Base-by-base conservation (phyloP, 495 filamentous ascomycete genomes). In the Annulohypoxylon maeteangense region DNA sequence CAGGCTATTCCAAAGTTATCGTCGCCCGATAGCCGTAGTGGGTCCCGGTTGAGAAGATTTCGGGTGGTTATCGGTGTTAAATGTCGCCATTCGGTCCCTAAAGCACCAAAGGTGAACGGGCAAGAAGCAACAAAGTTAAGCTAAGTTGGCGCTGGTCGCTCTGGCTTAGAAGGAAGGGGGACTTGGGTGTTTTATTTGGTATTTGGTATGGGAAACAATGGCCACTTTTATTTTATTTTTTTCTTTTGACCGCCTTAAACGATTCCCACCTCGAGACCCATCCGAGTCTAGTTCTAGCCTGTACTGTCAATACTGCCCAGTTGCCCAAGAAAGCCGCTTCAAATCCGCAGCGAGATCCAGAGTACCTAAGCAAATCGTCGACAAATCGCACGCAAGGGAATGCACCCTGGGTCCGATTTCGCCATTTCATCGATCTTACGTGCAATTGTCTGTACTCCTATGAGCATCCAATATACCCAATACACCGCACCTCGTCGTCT, bases 31-130 rank as follows among this genome's bases (percentile, higher is more conserved):
- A 72, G 61, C 70, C 65, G 70, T 51, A 47, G 70, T 68, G 65
- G 70, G 54, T 11, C 65, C 38, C 55, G 70, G 60, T 25, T 44
- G 20, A 44, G 40, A 44, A 44, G 40, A 62, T 29, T 65, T 68
- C 56, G 60, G 70, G 18, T 62, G 70, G 65, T 65, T 73, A 68
- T 73, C 70, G 70, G 65, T n/a, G 55, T 50, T 62, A 55, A 23
- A 72, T 72, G 70, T 72, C 70, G 70, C 70, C 59, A 72, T 73
- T 68, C 54, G 55, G 70, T 48, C 61, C 55, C 47, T 40, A 68
- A 65, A 68, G 65, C 70, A 72, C 70, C 48, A 61, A 60, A 65
- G 14, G 59, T 59, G 54, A 54, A 60, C 8, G 38, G 61, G 40
- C 48, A 62, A 59, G 32, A 55, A 40, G 16, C 27, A 69, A 69